Conservation (phyloP, 2,329 filamentous ascomycete species). For the Colletotrichum viniferum region DNA sequence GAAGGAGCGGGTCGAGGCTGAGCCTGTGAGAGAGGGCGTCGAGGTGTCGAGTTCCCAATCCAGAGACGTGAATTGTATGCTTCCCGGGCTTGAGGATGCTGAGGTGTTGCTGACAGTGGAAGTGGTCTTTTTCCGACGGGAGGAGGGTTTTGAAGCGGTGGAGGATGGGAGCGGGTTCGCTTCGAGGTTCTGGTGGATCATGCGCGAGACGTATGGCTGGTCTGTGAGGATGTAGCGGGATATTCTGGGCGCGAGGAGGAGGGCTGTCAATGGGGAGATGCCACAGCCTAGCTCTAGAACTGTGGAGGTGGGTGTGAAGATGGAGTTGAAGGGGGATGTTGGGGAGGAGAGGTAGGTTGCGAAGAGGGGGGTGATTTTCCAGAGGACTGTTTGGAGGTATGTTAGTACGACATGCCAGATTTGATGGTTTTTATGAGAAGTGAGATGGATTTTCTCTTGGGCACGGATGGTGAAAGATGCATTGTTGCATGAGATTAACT, state of each 20-base stretch:
- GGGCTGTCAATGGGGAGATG: constrained; percentile 78
- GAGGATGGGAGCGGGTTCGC: constrained; percentile 52
- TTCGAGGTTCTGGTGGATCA: constrained; percentile 77
- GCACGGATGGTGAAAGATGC: too few relatives aligned
- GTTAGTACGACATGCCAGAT: constrained; percentile 2
- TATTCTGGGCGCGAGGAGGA: constrained; percentile 68
- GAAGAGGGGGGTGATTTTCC: constrained; percentile 87
- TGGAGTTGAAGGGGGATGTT: constrained; percentile 61
- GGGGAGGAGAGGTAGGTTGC: constrained; percentile 76
- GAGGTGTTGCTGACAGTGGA: background rate
- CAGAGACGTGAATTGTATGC: constrained; percentile 62
- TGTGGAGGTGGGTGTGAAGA: constrained; percentile 59
- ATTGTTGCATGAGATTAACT: constrained; percentile 8
- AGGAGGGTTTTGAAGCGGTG: background rate
- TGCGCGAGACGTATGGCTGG: constrained; percentile 80
- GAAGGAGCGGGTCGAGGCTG: constrained; percentile 51
- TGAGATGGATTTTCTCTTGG: too few relatives aligned
- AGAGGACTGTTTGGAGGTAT: constrained; percentile 66
- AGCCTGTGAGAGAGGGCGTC: constrained; percentile 43
- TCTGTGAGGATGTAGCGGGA: constrained; percentile 80
- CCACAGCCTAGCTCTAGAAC: constrained; percentile 89
- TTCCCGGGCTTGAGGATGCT: background rate
- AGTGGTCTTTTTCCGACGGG: constrained; percentile 12
- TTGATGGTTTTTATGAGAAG: background rate
- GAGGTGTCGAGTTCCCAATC: constrained; percentile 83